phyloP scores from a whole-genome alignment of 2,329 filamentous ascomycete species.

The Lasiodiplodia sp. region DNA sequence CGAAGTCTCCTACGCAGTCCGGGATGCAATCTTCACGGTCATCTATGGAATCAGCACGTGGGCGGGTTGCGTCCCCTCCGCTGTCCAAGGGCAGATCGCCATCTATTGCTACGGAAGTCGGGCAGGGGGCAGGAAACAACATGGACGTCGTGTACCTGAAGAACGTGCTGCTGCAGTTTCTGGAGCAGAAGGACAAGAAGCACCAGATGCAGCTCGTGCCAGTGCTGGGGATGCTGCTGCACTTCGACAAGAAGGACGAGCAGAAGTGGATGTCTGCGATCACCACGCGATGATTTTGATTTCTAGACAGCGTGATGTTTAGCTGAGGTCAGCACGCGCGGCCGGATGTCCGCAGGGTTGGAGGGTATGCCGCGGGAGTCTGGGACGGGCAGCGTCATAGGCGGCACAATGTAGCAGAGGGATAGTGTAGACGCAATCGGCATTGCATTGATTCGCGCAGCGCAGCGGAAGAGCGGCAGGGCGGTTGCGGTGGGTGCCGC shows the following conservation, averaged over 20 bases:
- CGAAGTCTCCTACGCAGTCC: conserved; percentile 48
- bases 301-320: neutral
- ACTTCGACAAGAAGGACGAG: conserved; percentile 80
- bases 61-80: conserved; percentile 55
- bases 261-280: conserved; percentile 87
- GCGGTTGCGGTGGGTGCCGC: neutral
- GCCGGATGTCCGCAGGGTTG: neutral
- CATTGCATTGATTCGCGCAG: neutral
- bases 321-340: neutral
- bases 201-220: conserved; percentile 78
- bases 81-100: conserved; percentile 47
- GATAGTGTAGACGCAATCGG: conserved; percentile 3
- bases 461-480: neutral
- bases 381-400: neutral
- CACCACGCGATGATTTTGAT: conserved; percentile 38
- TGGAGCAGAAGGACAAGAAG: conserved; percentile 81
- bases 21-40: conserved; percentile 63
- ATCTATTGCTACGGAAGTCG: conserved; percentile 36
- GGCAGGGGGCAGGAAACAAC: conserved; percentile 31
- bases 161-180: conserved; percentile 80
- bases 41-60: conserved; percentile 62
- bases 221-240: conserved; percentile 76
- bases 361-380: neutral
- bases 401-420: neutral
- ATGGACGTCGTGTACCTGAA: conserved; percentile 76